Evolutionary conservation across 163 green algal genomes (phyloP), one percentile per base, ranked within the genome.

Genomic region (Scenedesmus sp.): DNA sequence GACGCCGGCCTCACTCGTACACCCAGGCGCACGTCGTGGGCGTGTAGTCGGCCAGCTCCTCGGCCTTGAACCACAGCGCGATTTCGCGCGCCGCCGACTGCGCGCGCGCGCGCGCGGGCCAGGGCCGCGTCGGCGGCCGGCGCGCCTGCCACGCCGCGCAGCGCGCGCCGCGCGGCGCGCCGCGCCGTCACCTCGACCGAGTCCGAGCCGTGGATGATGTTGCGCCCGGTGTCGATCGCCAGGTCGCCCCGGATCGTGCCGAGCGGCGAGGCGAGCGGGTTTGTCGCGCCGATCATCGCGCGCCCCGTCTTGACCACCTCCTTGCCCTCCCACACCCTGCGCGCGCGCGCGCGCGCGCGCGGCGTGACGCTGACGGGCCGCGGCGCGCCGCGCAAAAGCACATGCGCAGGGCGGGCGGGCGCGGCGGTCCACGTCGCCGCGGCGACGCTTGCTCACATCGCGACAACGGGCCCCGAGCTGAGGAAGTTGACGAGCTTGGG

Each of bases 171-270:
- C n/a, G n/a, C n/a, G n/a, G n/a, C n/a, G n/a, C n/a, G n/a, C n/a
- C n/a, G n/a, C n/a, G n/a, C n/a, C n/a, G n/a, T n/a, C 58, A 84
- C 93, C 72, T 97, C 93, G 6, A 93, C 83, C 9, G 71, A 84
- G 85, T 98, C 95, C 57, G 84, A 94, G 56, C 95, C 95, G 77
- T 98, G 95, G 39, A 98, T 93, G n/a, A 98, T 86, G 86, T 98
- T 98, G 65, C 94, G 88, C 1, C 89, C 88, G 5, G 92, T 39
- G 60, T 87, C 87, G 22, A 94, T 84, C 58, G 75, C 85, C 60
- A 93, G 94, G 78, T 98, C 94, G 29, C 95, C 94, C 81, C 82
- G 88, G 86, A 98, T 98, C 63, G 94, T 97, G 56, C 95, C 95
- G 29, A 95, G 95, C 57, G 93, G 91, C 31, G 92, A 91, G 28